phyloP scores from a whole-genome alignment of 306 rosid genomes.

The Mimosa bimucronata region DNA sequence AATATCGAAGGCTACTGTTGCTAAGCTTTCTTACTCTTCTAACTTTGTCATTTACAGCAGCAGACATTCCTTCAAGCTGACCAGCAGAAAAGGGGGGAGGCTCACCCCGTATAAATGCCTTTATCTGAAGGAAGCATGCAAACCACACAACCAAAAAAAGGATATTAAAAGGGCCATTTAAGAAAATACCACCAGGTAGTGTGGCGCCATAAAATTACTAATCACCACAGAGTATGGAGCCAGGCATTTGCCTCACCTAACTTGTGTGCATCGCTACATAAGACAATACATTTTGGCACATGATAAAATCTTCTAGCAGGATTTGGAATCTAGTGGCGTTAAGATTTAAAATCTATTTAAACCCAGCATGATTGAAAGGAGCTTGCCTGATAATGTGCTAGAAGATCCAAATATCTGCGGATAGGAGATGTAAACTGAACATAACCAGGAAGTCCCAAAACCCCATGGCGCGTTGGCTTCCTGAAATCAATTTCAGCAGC shows the following conservation, averaged over 20 bases:
- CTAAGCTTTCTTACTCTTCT: conserved; percentile 75
- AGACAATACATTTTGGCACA: neutral
- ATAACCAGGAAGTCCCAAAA: conserved; percentile 86
- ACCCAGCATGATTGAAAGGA: conserved; percentile 24
- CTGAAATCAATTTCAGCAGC: conserved; percentile 98
- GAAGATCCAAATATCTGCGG: conserved; percentile 94
- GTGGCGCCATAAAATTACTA: conserved; percentile 21
- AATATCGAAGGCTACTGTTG: conserved; percentile 77
- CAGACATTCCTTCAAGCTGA: conserved; percentile 82
- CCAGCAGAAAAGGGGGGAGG: conserved; percentile 77
- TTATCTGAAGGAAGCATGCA: conserved; percentile 51
- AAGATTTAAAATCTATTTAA: conserved; percentile 13
- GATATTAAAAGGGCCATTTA: conserved; percentile 3
- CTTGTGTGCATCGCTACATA: neutral
- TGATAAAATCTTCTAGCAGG: neutral
- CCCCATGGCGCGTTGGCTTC: conserved; percentile 89
- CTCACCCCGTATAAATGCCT: conserved; percentile 81
- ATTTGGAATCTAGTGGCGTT: conserved; percentile 18
- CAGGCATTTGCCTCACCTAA: neutral
- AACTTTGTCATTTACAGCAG: conserved; percentile 59
- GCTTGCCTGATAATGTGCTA: conserved; percentile 91
- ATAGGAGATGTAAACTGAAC: conserved; percentile 99
- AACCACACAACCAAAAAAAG: conserved; percentile 1
- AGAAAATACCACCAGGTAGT: conserved; percentile 21
- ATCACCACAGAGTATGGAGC: neutral